Conservation (phyloP, 257 asterid species). For the Leptodermis oblonga region DNA sequence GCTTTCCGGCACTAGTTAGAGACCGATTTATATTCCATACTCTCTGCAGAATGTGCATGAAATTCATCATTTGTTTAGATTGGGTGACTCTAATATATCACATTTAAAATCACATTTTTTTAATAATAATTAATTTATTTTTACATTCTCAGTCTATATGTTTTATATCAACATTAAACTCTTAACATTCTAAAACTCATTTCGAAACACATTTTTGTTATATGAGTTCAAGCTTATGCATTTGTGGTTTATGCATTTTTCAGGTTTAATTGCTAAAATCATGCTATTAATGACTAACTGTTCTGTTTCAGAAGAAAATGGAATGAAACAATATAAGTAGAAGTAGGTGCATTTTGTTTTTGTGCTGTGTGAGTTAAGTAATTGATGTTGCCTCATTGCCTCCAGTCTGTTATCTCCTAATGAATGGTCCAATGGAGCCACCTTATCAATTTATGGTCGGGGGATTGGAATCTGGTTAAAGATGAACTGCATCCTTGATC, state of each 20-base stretch:
- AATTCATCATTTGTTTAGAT: background rate
- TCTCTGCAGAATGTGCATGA: background rate
- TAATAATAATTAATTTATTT: too few relatives aligned
- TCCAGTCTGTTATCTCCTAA: background rate
- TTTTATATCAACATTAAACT: too few relatives aligned
- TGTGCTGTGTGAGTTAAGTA: background rate
- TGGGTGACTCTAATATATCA: too few relatives aligned
- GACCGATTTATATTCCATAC: background rate
- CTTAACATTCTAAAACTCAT: too few relatives aligned
- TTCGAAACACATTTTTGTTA: too few relatives aligned
- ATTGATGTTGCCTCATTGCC: background rate
- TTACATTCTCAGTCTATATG: too few relatives aligned
- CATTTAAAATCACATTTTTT: too few relatives aligned
- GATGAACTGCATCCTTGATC: background rate
- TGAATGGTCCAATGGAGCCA: background rate
- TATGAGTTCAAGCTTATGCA: background rate
- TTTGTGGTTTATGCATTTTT: background rate
- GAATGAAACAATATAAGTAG: background rate
- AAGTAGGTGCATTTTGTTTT: background rate
- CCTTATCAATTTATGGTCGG: background rate
- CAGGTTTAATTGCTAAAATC: background rate
- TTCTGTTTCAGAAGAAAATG: background rate
- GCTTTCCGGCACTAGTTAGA: background rate
- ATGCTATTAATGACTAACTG: background rate
- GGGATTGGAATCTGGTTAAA: background rate